Evolutionary conservation across 2,329 filamentous ascomycete genomes (phyloP).

Genomic region (Myriosclerotinia curreyana): DNA sequence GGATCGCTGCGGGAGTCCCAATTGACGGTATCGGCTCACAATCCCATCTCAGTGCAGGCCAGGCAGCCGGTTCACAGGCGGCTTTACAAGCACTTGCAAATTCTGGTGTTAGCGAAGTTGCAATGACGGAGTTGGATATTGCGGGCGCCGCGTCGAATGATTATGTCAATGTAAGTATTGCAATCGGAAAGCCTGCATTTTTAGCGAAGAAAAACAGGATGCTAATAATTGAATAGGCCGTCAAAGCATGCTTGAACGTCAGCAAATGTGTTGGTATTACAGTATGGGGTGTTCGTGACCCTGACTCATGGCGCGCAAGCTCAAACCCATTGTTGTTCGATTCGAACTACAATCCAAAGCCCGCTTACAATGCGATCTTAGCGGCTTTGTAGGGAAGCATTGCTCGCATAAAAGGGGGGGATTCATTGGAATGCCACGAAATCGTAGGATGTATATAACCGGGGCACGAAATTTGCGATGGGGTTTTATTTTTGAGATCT

Average conservation of each 20-base stretch:
- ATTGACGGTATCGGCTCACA: conserved; percentile 57
- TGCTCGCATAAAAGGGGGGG: not conserved
- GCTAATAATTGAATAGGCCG: conserved; percentile 23
- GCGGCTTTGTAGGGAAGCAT: conserved; percentile 6
- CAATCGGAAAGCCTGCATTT: not conserved
- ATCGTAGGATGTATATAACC: not conserved
- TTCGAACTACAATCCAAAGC: conserved; percentile 50
- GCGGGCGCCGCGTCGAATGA: conserved; percentile 29
- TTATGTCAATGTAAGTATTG: conserved; percentile 26
- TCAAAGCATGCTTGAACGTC: conserved; percentile 35
- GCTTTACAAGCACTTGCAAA: conserved; percentile 42
- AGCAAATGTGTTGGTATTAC: conserved; percentile 39
- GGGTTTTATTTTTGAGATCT: not conserved
- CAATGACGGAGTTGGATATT: conserved; percentile 62
- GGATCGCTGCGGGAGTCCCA: conserved; percentile 58
- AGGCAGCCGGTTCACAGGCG: conserved; percentile 17
- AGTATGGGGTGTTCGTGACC: conserved; percentile 36
- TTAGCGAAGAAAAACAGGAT: too few species aligned
- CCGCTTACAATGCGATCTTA: conserved; percentile 47
- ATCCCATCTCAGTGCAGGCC: conserved; percentile 24
- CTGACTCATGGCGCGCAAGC: conserved; percentile 52
- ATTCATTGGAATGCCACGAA: not conserved
- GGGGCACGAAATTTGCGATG: not conserved
- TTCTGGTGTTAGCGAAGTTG: conserved; percentile 52
- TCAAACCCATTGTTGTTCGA: conserved; percentile 55